Percentiles rank a stretch among this genome's conserved stretches.
phyloP scores from a whole-genome alignment of 352 stramenopile species.

The Pythium diclinum region DNA sequence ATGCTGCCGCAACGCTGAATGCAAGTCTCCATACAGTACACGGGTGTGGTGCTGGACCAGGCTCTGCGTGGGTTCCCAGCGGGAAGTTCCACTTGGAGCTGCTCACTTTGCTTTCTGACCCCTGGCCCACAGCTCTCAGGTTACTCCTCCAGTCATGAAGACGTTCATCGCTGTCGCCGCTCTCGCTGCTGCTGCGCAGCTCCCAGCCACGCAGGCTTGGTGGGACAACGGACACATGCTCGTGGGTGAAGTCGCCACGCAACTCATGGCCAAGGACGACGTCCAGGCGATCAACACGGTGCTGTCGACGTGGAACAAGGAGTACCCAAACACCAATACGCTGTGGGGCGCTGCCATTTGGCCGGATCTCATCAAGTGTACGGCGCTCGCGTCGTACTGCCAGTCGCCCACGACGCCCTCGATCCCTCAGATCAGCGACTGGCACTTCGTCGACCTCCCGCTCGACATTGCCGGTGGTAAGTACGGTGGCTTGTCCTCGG shows the following conservation, averaged over 20 bases:
- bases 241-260: conserved; percentile 45
- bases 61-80: too few relatives aligned
- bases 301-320: conserved; percentile 40
- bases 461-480: conserved; percentile 45
- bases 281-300: conserved; percentile 48
- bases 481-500: conserved; percentile 41
- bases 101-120: background rate
- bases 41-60: too few relatives aligned
- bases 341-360: conserved; percentile 49
- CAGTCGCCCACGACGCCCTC: conserved; percentile 35
- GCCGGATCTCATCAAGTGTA: conserved; percentile 64
- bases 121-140: background rate
- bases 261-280: conserved; percentile 45
- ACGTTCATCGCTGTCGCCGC: conserved; percentile 1
- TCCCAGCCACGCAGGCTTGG: conserved; percentile 30
- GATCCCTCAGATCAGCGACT: conserved; percentile 41
- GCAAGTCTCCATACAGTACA: background rate
- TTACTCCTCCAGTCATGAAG: background rate
- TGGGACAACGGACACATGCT: conserved; percentile 75
- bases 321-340: conserved; percentile 57
- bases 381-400: conserved; percentile 35
- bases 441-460: conserved; percentile 64
- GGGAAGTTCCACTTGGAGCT: too few relatives aligned
- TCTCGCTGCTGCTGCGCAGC: conserved; percentile 11
- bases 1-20: background rate